Base-by-base conservation (phyloP, 2,329 filamentous ascomycete genomes). In the Zymoseptoria tritici region DNA sequence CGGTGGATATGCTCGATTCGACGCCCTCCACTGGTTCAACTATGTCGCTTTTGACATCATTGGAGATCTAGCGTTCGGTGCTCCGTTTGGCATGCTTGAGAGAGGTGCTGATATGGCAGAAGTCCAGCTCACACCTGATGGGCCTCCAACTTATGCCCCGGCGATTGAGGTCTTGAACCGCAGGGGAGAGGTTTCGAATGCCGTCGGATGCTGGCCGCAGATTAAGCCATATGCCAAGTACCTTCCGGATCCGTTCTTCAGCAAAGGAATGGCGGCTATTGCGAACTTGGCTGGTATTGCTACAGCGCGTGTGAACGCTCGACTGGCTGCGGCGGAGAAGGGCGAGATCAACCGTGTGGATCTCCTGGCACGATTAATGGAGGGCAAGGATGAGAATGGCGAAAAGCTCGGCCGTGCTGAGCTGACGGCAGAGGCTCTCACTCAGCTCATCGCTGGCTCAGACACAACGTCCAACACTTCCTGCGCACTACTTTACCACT, bases 161-260 rank as follows among this genome's bases (percentile, higher is more conserved):
- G 92, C 91, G 9, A 90, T 96, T 62, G 86, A 96, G 75, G 92
- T 96, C 3, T 79, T 96, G 57, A 96, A 96, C 76, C 84, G 91
- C 13, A 82, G 91, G 54, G 92, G 91, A 58, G 91, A 96, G 71
- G 90, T 96, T 29, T 92, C 87, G 11, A 79, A 79, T 3, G 86
- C 91, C 0, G 79, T 97, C 3, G 91, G 91, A 1, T 89, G 85
- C 68, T 78, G 87, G 57, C 90, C 91, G 0, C 75, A 78, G 60
- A 77, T 96, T 54, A 93, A 89, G 73, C 89, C 90, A 0, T 95
- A 85, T 66, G 91, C 91, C 19, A 85, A 84, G 67, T 93, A 87
- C 73, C 76, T 96, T 9, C 88, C 70, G 22, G 70, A 72, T 63
- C 68, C 70, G 1, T 72, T 73, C 63, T 74, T 74, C 66, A 71